phyloP scores from a whole-genome alignment of 179 eudicot genomes.

The Gypsophila paniculata region DNA sequence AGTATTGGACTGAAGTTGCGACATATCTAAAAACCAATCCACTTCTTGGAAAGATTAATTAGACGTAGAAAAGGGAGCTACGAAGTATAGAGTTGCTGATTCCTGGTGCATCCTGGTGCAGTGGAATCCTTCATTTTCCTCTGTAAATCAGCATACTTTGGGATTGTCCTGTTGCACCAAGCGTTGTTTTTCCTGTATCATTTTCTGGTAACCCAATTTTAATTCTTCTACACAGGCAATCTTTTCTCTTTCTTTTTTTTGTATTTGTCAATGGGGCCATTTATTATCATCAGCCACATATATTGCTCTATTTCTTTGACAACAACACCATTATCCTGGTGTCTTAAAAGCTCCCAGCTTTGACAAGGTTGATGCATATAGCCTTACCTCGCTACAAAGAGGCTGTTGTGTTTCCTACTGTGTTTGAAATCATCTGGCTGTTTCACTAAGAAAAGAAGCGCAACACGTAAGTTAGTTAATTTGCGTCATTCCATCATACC shows the following conservation, averaged over 20 bases:
- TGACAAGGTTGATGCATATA: not conserved
- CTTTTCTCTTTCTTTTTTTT: no score
- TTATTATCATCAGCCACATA: no score
- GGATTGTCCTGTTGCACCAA: not conserved
- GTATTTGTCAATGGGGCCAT: not conserved
- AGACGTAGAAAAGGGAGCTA: not conserved
- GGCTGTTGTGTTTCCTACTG: no score
- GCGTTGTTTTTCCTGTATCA: not conserved
- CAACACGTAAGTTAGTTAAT: no score
- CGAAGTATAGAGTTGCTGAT: not conserved
- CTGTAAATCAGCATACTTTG: no score
- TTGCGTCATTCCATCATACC: not conserved
- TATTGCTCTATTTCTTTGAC: not conserved
- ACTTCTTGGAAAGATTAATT: no score
- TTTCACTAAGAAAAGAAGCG: no score
- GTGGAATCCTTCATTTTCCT: no score
- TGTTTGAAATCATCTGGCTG: no score
- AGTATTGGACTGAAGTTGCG: not conserved
- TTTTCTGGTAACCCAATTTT: not conserved
- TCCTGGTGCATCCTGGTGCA: not conserved
- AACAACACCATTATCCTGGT: not conserved
- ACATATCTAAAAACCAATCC: not conserved
- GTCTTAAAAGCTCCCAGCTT: not conserved
- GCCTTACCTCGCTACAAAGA: no score
- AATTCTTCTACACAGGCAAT: not conserved